Conservation (phyloP, 805 yeast genomes). For the Metschnikowia cubensis region DNA sequence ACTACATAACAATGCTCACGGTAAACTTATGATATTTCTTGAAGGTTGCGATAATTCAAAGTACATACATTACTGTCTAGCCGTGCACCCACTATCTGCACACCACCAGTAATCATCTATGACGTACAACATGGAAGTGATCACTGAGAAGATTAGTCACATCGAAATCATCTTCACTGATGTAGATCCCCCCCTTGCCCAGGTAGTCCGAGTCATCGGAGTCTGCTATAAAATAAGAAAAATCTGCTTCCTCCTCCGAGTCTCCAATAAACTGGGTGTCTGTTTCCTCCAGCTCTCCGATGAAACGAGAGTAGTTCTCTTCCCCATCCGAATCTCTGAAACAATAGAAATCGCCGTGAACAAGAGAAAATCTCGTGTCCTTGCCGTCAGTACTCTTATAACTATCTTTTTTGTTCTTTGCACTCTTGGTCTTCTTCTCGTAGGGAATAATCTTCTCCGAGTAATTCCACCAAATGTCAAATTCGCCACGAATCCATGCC, state of each 20-base stretch:
- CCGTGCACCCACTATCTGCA: not conserved
- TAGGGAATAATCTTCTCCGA: constrained; percentile 26
- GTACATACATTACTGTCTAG: not conserved
- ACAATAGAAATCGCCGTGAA: not conserved
- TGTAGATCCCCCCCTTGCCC: constrained; percentile 14
- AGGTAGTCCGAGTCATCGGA: constrained; percentile 3
- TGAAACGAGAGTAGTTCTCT: constrained; percentile 8
- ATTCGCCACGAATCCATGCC: constrained; percentile 42
- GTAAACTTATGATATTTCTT: too few relatives aligned
- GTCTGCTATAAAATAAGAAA: constrained; percentile 4
- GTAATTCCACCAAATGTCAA: constrained; percentile 36
- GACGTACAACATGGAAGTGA: not conserved
- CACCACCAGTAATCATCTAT: not conserved
- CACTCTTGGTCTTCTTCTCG: not conserved
- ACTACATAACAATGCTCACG: too few relatives aligned
- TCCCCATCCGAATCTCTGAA: constrained; percentile 8
- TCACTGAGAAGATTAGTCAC: not conserved
- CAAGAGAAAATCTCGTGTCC: not conserved
- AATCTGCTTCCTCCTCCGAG: constrained; percentile 11
- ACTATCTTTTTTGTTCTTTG: not conserved
- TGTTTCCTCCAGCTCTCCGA: constrained; percentile 5
- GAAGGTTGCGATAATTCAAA: too few relatives aligned
- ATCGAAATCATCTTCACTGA: not conserved
- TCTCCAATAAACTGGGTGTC: constrained; percentile 5
- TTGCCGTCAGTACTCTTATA: not conserved